Conservation (phyloP, 768 basidiomycete genomes). For the Tylopilus cervinicoccineus region DNA sequence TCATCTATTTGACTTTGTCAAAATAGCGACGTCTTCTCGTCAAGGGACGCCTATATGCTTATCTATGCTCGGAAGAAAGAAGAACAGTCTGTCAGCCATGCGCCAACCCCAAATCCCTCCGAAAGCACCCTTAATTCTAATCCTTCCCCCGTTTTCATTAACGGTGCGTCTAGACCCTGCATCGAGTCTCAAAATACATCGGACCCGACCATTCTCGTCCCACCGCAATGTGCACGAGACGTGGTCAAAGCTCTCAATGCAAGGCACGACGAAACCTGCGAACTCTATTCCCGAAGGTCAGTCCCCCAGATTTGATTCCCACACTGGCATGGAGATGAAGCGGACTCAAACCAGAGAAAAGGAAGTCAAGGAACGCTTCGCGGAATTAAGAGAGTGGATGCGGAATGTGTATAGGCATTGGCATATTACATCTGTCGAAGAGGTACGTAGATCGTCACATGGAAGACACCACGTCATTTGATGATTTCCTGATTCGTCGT, state of each 20-base stretch:
- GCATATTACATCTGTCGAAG: constrained; percentile 44
- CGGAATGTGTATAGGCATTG: constrained; percentile 60
- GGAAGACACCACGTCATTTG: constrained; percentile 8
- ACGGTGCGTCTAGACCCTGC: constrained; percentile 17
- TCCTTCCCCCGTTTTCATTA: constrained; percentile 15
- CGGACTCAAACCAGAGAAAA: constrained; percentile 37
- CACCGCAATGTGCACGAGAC: constrained; percentile 52
- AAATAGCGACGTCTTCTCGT: constrained; percentile 49
- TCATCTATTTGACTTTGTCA: constrained; percentile 19
- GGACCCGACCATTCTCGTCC: constrained; percentile 31
- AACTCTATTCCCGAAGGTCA: constrained; percentile 45
- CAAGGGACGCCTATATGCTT: constrained; percentile 93
- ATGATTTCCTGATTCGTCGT: constrained; percentile 13
- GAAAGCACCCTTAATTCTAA: constrained; percentile 15
- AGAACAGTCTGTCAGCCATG: constrained; percentile 9
- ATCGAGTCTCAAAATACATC: constrained; percentile 6
- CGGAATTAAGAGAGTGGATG: constrained; percentile 48
- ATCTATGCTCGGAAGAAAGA: constrained; percentile 64
- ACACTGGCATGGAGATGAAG: constrained; percentile 15
- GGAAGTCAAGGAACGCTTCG: constrained; percentile 41
- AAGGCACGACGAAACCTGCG: constrained; percentile 51
- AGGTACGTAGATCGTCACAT: constrained; percentile 37
- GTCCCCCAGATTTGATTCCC: constrained; percentile 22
- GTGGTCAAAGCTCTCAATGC: constrained; percentile 54
- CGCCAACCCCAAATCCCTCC: constrained; percentile 13